Evolutionary conservation across 2,329 filamentous ascomycete species (phyloP).

Genomic region (Albophoma yamanashiensis): DNA sequence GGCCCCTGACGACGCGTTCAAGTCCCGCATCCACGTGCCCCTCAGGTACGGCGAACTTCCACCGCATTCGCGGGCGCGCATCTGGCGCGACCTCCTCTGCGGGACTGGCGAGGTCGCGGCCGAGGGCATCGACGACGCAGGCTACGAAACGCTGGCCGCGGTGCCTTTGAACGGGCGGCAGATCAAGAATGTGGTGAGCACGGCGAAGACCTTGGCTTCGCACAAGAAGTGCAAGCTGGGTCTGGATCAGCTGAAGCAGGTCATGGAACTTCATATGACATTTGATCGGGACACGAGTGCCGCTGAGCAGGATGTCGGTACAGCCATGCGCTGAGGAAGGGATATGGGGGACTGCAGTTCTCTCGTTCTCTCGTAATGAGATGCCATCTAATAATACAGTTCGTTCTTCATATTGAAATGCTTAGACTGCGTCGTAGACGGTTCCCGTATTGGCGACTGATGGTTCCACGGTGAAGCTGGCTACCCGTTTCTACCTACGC

Average conservation of each 20-base stretch:
- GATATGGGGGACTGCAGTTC: background rate
- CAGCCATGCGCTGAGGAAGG: background rate
- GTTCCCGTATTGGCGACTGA: too few species aligned
- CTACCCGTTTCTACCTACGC: too few species aligned
- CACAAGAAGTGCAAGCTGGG: background rate
- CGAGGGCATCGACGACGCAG: background rate
- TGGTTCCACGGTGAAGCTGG: too few species aligned
- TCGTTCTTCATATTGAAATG: too few species aligned
- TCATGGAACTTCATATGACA: background rate
- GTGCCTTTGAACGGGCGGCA: background rate
- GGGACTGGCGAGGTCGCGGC: background rate
- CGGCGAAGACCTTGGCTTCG: constrained; percentile 3
- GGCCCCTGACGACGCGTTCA: constrained; percentile 37
- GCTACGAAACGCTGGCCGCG: background rate
- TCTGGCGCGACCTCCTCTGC: background rate
- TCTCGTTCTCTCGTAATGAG: too few species aligned
- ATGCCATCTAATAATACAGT: too few species aligned
- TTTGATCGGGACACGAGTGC: background rate
- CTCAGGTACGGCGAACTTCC: constrained; percentile 23
- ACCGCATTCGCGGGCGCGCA: background rate
- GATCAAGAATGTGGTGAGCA: background rate
- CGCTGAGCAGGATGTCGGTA: background rate
- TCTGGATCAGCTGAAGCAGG: background rate
- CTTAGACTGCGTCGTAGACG: too few species aligned
- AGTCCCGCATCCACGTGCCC: constrained; percentile 33